Conservation (phyloP, 106 monocot species). For the Dendrobium huoshanense region DNA sequence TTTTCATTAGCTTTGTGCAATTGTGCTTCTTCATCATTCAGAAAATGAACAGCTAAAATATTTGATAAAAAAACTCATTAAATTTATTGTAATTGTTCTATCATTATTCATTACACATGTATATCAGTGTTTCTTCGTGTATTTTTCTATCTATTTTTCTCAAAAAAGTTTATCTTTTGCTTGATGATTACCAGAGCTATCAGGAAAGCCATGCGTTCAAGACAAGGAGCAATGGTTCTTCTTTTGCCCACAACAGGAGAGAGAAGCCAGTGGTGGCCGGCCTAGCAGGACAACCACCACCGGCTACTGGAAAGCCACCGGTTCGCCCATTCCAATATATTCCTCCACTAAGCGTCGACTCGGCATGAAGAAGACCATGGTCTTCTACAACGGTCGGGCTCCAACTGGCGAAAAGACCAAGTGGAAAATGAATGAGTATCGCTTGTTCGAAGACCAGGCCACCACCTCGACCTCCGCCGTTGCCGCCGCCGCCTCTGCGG, state of each 20-base stretch:
- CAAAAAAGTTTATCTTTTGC: no score
- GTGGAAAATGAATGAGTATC: conserved; percentile 89
- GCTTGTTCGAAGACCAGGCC: conserved; percentile 17
- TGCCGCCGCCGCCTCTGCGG: background rate
- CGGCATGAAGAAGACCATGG: conserved; percentile 71
- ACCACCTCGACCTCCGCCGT: background rate
- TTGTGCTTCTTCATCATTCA: background rate
- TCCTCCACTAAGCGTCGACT: conserved; percentile 20
- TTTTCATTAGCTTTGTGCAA: no score
- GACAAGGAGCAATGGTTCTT: conserved; percentile 78
- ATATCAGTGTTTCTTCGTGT: no score
- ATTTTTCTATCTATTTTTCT: no score
- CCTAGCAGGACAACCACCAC: conserved; percentile 51
- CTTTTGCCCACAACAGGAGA: conserved; percentile 64
- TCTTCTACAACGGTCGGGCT: conserved; percentile 64
- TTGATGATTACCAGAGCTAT: conserved; percentile 17
- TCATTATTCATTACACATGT: no score
- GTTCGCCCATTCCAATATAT: conserved; percentile 41
- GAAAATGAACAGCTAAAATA: background rate
- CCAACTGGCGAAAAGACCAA: conserved; percentile 46
- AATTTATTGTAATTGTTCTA: no score
- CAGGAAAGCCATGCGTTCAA: conserved; percentile 14
- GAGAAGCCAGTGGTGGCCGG: conserved; percentile 65
- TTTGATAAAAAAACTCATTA: background rate
- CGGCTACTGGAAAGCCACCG: conserved; percentile 90